Evolutionary conservation across 2,329 filamentous ascomycete species (phyloP).

Genomic region (Cucurbitaria berberidis): DNA sequence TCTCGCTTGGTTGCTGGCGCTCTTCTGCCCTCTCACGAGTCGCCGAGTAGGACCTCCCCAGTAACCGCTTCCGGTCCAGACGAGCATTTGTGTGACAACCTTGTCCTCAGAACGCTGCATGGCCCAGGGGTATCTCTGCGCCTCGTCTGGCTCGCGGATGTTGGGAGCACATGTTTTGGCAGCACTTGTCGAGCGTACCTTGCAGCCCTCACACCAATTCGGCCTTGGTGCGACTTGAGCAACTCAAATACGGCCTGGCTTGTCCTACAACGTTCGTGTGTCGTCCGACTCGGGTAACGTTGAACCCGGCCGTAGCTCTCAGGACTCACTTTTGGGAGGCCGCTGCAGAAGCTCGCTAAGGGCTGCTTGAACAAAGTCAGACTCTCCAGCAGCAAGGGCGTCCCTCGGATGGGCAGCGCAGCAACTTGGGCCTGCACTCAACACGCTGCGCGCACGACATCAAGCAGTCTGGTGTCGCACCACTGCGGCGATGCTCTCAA

Average conservation of each 20-base stretch:
- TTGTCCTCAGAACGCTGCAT: constrained; percentile 37
- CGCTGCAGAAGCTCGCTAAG: constrained; percentile 5
- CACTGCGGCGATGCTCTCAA: constrained; percentile 24
- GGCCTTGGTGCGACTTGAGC: constrained; percentile 34
- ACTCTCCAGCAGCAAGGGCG: constrained; percentile 9
- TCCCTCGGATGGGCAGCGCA: neutral
- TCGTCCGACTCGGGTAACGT: constrained; percentile 29
- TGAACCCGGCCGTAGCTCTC: constrained; percentile 16
- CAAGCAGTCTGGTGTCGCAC: constrained; percentile 29
- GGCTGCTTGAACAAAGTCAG: neutral
- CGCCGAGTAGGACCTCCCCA: constrained; percentile 27
- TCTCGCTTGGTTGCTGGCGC: constrained; percentile 20
- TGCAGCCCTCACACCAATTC: constrained; percentile 38
- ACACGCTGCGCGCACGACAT: constrained; percentile 10
- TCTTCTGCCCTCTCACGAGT: constrained; percentile 21
- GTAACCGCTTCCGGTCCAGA: constrained; percentile 28
- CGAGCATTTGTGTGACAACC: constrained; percentile 31
- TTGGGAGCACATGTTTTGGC: constrained; percentile 25
- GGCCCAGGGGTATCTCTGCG: constrained; percentile 39
- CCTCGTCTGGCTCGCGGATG: constrained; percentile 36
- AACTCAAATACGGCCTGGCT: constrained; percentile 33
- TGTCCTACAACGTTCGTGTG: constrained; percentile 32
- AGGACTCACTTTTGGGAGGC: constrained; percentile 4
- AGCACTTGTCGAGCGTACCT: constrained; percentile 40
- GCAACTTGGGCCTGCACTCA: no score